A percentile compares a stretch with the other conserved stretches of the same genome.
phyloP scores from a whole-genome alignment of 2,329 filamentous ascomycete species.

The Claviceps spartinae region DNA sequence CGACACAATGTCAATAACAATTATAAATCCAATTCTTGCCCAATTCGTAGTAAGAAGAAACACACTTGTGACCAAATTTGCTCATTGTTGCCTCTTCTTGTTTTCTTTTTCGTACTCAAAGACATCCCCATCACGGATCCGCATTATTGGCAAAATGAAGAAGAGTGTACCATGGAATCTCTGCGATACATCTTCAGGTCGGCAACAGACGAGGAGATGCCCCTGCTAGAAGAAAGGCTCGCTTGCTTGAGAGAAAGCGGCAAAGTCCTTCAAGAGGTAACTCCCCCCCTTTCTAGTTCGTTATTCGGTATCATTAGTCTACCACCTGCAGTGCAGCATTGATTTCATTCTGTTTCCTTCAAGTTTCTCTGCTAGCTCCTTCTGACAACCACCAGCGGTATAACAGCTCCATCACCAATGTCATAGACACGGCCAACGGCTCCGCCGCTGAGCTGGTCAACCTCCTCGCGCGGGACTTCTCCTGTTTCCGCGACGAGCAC shows the following conservation, averaged over 20 bases:
- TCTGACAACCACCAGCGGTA: constrained; percentile 44
- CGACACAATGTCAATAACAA: neutral
- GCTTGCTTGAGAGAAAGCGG: constrained; percentile 73
- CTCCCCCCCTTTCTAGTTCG: neutral
- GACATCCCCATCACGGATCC: constrained; percentile 81
- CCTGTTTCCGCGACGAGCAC: constrained; percentile 75
- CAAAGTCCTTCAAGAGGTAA: constrained; percentile 60
- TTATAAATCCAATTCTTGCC: neutral
- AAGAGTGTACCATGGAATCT: constrained; percentile 60
- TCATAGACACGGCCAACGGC: constrained; percentile 58
- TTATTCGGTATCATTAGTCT: neutral
- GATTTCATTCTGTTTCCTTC: neutral
- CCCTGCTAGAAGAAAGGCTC: constrained; percentile 65
- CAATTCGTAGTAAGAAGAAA: neutral
- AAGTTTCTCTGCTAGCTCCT: neutral
- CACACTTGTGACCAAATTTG: neutral
- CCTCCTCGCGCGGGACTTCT: constrained; percentile 65
- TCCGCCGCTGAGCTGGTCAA: constrained; percentile 83
- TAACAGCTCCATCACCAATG: constrained; percentile 56
- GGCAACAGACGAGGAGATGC: constrained; percentile 74
- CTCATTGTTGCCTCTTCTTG: neutral
- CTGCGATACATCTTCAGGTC: constrained; percentile 74
- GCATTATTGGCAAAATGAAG: constrained; percentile 69
- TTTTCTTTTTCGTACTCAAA: constrained; percentile 20
- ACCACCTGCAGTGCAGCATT: too few relatives aligned